Base-by-base conservation (phyloP, 2,329 filamentous ascomycete species). In the Fusarium algeriense region DNA sequence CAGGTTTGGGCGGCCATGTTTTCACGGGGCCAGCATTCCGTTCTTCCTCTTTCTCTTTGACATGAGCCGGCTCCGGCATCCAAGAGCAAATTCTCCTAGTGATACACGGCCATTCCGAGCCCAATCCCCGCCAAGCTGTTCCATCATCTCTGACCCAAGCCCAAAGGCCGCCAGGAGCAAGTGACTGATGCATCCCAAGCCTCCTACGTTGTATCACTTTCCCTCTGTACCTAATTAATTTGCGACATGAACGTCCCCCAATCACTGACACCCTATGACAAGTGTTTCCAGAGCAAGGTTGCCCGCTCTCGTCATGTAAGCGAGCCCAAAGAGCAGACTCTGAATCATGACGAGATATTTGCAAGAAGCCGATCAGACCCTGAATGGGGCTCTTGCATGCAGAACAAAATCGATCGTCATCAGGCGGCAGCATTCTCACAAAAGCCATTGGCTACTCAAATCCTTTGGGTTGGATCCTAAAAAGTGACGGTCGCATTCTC, bases 341-440 rank as follows among this genome's bases (percentile, higher is more conserved):
- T 26, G 34, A 59, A 35, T 26, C 38, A 28, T 59, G 44, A 44
- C 19, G 23, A 35, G 44, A 6, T 6, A 8, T 9, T 14, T 46
- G 15, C 5, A 35, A n/a, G 10, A 4, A 35, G 44, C 12, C 30
- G 55, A 60, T 63, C 55, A 6, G n/a, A 37, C 4, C 45, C 60
- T 23, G 17, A 45, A 35, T 19, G 28, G 19, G 55, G 15, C 14
- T 38, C 26, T 35, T 46, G 32, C 37, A 65, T 38, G 9, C 26
- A 38, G 12, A n/a, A 14, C 0, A 37, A 11, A 32, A 60, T 46
- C 44, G 37, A 58, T 32, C 15, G 17, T 20, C 35, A 15, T 41
- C 10, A 67, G 64, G 61, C 64, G 45, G 32, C 64, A 60, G 49
- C 7, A 65, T 65, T 67, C 38, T 26, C 45, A 15, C 2, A 3